phyloP scores from a whole-genome alignment of 2,329 filamentous ascomycete genomes.

The Beauveria brongniartii region DNA sequence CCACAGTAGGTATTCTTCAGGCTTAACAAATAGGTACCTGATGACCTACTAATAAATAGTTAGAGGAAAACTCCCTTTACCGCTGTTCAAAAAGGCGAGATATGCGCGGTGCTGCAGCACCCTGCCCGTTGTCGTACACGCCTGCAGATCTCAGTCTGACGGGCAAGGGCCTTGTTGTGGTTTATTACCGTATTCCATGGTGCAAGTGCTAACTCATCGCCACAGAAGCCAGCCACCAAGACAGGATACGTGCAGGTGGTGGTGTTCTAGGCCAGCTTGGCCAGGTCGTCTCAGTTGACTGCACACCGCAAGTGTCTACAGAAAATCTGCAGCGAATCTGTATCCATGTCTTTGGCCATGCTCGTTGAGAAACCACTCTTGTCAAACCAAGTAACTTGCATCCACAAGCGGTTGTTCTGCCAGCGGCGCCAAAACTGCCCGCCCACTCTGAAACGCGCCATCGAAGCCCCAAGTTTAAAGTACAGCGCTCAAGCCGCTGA shows the following conservation, averaged over 20 bases:
- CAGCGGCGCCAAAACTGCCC: neutral
- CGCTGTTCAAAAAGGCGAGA: neutral
- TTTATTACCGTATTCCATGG: neutral
- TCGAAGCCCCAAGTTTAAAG: too few relatives aligned
- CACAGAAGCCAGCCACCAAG: too few relatives aligned
- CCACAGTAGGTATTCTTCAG: neutral
- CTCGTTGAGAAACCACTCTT: too few relatives aligned
- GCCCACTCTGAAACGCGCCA: neutral
- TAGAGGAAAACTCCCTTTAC: neutral
- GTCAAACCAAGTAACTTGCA: neutral
- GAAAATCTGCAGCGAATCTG: neutral
- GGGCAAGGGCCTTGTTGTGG: neutral
- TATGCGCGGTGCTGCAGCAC: neutral
- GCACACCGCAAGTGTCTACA: neutral
- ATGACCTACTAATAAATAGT: neutral
- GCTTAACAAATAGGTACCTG: neutral
- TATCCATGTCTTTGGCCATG: too few relatives aligned
- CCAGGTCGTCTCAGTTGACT: neutral
- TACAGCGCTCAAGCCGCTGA: too few relatives aligned
- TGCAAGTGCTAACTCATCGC: neutral
- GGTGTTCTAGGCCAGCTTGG: neutral
- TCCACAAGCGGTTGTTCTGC: neutral
- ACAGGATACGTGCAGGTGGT: neutral
- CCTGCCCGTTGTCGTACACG: neutral
- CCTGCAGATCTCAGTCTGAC: neutral